Evolutionary conservation across 148 eudicot species (phyloP), one percentile per base, ranked within the genome.

Genomic region (Linanthus parryae): DNA sequence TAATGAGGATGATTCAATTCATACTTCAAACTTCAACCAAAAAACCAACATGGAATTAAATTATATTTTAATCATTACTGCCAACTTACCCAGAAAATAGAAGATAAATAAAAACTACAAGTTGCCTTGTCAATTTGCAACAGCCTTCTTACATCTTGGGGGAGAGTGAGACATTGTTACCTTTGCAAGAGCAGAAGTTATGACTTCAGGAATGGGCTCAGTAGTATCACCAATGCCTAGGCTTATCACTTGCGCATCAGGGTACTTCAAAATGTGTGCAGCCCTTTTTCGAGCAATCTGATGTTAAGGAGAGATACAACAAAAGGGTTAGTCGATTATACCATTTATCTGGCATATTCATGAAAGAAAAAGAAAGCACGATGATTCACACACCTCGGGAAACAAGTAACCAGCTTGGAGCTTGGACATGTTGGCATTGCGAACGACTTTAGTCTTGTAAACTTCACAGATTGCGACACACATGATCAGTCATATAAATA

Each of bases 331-430:
- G n/a, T n/a, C n/a, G n/a, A n/a, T n/a, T n/a, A n/a, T n/a, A n/a
- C n/a, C n/a, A n/a, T n/a, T n/a, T n/a, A n/a, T n/a, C n/a, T n/a
- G n/a, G n/a, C n/a, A n/a, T n/a, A n/a, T n/a, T n/a, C n/a, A 29
- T 7, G 25, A 45, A 2, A n/a, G 39, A 19, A 3, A 18, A 17
- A 30, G 33, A 17, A 51, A 51, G 4, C 17, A 17, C 10, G 1
- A 16, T 8, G 29, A 10, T 48, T 27, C 33, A 64, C 58, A 51
- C 15, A 88, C 97, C 95, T 89, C 97, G 1, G 97, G 97, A 55
- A 89, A 85, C 54, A 89, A 83, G 66, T 89, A 89, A 24, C 97
- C 97, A 58, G 95, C 97, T 82, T 89, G 95, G 58, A 89, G 97
- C 64, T 85, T 89, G 24, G 69, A 79, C 57, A 85, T 56, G 59